These are phyloP conservation scores for Pichia sorboxylosa DNA, from an alignment of 1,139 yeast genomes.

Conservation along the genomic window DNA sequence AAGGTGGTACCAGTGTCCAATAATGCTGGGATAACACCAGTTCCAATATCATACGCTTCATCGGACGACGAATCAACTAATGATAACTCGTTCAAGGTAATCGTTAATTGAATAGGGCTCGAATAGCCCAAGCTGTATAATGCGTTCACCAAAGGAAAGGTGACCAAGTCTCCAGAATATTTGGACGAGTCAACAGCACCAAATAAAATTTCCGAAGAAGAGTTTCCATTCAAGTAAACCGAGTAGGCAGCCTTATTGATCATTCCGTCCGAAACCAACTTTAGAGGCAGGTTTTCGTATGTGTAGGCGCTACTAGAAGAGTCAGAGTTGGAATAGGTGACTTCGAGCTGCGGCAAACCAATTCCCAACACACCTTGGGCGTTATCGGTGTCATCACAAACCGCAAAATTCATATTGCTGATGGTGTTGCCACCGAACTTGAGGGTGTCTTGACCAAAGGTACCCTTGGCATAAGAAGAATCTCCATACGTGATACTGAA, in stretches of 20 bases:
- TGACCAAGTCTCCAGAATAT: conserved; percentile 34
- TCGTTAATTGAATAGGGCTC: conserved; percentile 30
- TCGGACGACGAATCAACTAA: conserved; percentile 1
- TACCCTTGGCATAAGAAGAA: conserved; percentile 45
- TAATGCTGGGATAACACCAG: conserved; percentile 32
- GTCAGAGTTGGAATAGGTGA: conserved; percentile 19
- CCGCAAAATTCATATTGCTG: conserved; percentile 42
- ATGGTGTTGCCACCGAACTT: conserved; percentile 33
- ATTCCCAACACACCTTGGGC: conserved; percentile 52
- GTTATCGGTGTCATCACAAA: conserved; percentile 42
- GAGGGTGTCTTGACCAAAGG: conserved; percentile 52
- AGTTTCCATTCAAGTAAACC: conserved; percentile 33
- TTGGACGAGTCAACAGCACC: conserved; percentile 49
- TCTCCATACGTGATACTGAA: conserved; percentile 56
- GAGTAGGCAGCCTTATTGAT: conserved; percentile 45
- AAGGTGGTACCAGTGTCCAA: conserved; percentile 63
- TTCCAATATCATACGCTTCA: conserved; percentile 26
- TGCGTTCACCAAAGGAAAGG: conserved; percentile 35
- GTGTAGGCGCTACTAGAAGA: conserved; percentile 12
- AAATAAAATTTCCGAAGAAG: conserved; percentile 37
- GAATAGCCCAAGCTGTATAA: conserved; percentile 20
- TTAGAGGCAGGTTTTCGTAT: conserved; percentile 48
- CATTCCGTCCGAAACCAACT: conserved; percentile 41
- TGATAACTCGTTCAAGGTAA: conserved; percentile 28
- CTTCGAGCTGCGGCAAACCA: conserved; percentile 43